These are phyloP conservation scores for Apiotrichum brassicae DNA, from an alignment of 1,284 basidiomycete species.

Conservation along the genomic window DNA sequence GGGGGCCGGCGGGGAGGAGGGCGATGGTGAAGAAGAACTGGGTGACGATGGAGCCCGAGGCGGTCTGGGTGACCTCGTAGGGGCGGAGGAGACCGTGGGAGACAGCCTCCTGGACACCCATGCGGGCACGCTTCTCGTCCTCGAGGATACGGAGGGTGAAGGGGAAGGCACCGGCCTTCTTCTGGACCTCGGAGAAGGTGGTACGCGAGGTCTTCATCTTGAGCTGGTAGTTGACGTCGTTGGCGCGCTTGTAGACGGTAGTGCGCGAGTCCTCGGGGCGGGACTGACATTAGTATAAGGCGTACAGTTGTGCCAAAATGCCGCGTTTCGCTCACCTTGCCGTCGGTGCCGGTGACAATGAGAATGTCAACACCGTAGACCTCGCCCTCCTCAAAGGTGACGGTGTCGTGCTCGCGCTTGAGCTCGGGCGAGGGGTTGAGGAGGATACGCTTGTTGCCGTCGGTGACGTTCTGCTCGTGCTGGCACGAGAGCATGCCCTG, in stretches of 20 bases:
- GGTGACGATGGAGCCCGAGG: conserved; percentile 71
- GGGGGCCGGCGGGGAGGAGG: conserved; percentile 73
- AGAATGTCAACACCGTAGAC: conserved; percentile 94
- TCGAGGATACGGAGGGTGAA: conserved; percentile 92
- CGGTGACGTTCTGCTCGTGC: conserved; percentile 87
- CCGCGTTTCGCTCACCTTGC: conserved; percentile 58
- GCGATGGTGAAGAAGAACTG: conserved; percentile 94
- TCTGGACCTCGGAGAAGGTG: conserved; percentile 93
- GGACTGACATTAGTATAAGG: background rate
- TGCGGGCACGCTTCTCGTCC: conserved; percentile 88
- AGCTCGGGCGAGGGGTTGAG: conserved; percentile 78
- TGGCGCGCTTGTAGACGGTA: conserved; percentile 87
- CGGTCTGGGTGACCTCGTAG: conserved; percentile 58
- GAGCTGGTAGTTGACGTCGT: conserved; percentile 82
- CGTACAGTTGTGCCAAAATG: background rate
- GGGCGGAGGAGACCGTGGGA: conserved; percentile 60
- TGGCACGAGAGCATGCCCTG: conserved; percentile 61
- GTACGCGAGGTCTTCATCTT: conserved; percentile 96
- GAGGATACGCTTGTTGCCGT: conserved; percentile 94
- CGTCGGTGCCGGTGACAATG: conserved; percentile 78
- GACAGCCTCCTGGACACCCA: conserved; percentile 93
- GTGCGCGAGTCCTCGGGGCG: conserved; percentile 82
- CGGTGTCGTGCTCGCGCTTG: conserved; percentile 74
- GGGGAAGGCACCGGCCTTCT: conserved; percentile 95
- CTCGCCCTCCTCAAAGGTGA: conserved; percentile 84